phyloP scores from a whole-genome alignment of 306 rosid genomes.

The Prosopis cineraria region DNA sequence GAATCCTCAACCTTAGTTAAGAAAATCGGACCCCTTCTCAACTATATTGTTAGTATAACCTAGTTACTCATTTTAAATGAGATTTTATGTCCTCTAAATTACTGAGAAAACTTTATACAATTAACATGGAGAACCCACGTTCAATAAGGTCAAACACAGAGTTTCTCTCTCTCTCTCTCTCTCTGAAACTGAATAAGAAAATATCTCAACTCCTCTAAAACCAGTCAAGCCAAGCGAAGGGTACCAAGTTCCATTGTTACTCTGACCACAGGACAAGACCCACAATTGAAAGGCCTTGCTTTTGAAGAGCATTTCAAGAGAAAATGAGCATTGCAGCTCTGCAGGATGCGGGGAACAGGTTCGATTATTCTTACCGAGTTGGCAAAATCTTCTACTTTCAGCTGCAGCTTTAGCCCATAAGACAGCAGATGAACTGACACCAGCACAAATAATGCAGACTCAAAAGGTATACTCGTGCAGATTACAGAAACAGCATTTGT shows the following conservation, averaged over 20 bases:
- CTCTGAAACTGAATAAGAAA: no score
- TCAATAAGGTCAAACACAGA: no score
- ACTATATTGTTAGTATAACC: no score
- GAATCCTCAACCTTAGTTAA: no score
- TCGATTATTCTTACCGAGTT: background rate
- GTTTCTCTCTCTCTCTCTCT: no score
- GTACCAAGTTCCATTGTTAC: background rate
- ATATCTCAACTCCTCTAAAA: background rate
- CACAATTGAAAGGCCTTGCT: background rate
- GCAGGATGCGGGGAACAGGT: background rate
- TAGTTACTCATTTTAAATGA: no score
- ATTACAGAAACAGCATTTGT: background rate
- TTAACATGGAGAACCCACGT: no score
- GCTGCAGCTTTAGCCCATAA: background rate
- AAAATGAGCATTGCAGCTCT: background rate
- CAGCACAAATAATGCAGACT: background rate
- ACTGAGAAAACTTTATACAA: no score
- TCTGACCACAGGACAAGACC: background rate
- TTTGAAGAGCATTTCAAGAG: background rate
- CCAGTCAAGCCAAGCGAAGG: background rate
- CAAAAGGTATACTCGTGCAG: conserved; percentile 21
- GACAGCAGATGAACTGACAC: conserved; percentile 5
- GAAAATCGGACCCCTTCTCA: no score
- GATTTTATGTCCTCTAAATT: no score
- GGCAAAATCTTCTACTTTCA: background rate